Base-by-base conservation (phyloP, 179 eudicot genomes). In the Silene noctiflora region DNA sequence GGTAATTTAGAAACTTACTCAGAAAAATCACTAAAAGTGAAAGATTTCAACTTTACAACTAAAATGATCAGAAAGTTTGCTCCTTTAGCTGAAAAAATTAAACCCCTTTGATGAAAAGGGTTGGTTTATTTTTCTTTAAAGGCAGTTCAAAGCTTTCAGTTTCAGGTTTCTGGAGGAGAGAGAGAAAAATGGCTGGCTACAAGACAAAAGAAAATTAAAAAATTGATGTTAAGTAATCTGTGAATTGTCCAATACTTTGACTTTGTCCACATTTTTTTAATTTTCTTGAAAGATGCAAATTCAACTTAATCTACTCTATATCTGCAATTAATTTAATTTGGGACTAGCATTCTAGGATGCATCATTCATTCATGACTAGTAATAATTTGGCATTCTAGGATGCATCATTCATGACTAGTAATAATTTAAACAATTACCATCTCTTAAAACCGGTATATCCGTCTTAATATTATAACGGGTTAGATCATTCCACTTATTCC, bases 231-330 rank as follows among this genome's bases (percentile, higher is more conserved):
- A 76, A 72, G 46, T 42, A 42, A 42, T 7, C 4, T 42, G 12
- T 42, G 76, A n/a, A 55, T 24, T 61, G 71, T 75, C 69, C 73
- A 67, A 48, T 72, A 80, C 83, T 78, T 81, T 84, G 88, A 85
- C 88, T 85, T 85, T 81, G 64, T 73, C 84, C 62, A 31, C 44
- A 65, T 65, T 65, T 6, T 80, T 25, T 33, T 77, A 14, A n/a
- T 21, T 39, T 39, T 10, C 3, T 4, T 33, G 39, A 60, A n/a
- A 71, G 35, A 71, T 48, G 71, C 27, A 51, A 53, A 64, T 39
- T 21, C 24, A 31, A 66, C 70, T 35, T 17, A 16, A 31, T 66
- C 70, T 31, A 4, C 46, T 66, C 70, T 66, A 31, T 44, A 11
- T 44, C 1, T 44, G 13, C 51, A 10, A 44, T 44, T 44, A 44